Conservation (phyloP, 768 basidiomycete species). For the Lentinula detonsa region DNA sequence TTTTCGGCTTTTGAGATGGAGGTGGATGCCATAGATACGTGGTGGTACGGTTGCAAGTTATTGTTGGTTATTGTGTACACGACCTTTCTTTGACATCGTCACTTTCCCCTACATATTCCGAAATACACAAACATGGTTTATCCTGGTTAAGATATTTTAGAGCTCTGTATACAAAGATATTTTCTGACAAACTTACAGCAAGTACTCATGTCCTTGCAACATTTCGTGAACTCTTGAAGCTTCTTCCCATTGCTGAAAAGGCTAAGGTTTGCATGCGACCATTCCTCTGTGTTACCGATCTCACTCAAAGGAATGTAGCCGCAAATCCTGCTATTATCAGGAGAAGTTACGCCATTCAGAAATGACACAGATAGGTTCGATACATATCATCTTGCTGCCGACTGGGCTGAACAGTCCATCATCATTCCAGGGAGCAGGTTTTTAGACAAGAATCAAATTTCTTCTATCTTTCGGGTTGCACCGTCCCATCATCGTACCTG, state of each 20-base stretch:
- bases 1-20: conserved; percentile 73
- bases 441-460: conserved; percentile 82
- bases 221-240: conserved; percentile 41
- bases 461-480: conserved; percentile 79
- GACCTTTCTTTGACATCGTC: too few species aligned
- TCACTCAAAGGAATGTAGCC: conserved; percentile 33
- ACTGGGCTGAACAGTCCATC: conserved; percentile 43
- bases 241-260: conserved; percentile 43
- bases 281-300: neutral
- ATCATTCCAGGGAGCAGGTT: conserved; percentile 47
- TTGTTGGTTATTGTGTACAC: neutral
- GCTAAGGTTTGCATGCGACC: conserved; percentile 39
- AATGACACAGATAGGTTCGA: conserved; percentile 67
- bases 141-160: neutral
- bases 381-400: conserved; percentile 35
- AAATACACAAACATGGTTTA: conserved; percentile 2
- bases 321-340: conserved; percentile 64
- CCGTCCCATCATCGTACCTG: conserved; percentile 64
- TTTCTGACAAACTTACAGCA: neutral
- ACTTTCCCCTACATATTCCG: too few species aligned
- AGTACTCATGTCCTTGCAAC: conserved; percentile 44
- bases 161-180: neutral
- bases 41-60: neutral
- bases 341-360: conserved; percentile 55
- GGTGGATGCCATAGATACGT: conserved; percentile 22